Conservation (phyloP, 352 stramenopile genomes). For the Phytophthora nicotianae region DNA sequence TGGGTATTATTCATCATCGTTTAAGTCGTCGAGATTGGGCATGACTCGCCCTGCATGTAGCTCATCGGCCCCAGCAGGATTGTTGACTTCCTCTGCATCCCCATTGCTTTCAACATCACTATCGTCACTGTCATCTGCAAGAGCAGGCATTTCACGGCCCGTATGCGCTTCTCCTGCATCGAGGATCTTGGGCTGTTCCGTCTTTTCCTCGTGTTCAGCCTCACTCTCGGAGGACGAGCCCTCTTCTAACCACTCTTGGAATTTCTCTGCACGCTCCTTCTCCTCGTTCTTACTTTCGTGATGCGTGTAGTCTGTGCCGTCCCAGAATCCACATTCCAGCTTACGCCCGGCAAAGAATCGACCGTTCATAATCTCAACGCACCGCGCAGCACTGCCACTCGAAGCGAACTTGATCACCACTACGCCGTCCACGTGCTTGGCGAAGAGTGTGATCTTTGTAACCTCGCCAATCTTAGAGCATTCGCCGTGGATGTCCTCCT, state of each 20-base stretch:
- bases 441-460: conserved; percentile 95
- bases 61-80: conserved; percentile 9
- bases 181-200: conserved; percentile 3
- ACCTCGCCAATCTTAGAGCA: conserved; percentile 90
- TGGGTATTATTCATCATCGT: conserved; percentile 37
- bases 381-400: conserved; percentile 83
- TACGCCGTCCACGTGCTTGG: conserved; percentile 91
- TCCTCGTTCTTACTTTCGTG: conserved; percentile 77
- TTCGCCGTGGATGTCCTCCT: conserved; percentile 80
- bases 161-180: conserved; percentile 14
- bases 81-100: conserved; percentile 25
- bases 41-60: conserved; percentile 64
- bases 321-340: conserved; percentile 93
- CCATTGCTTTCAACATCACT: conserved; percentile 34
- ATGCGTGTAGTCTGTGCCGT: conserved; percentile 95
- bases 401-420: conserved; percentile 95
- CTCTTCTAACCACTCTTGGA: conserved; percentile 95
- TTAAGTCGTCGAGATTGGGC: conserved; percentile 54
- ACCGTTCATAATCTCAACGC: conserved; percentile 89
- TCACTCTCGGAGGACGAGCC: conserved; percentile 67
- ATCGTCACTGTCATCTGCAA: conserved; percentile 36
- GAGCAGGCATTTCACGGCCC: conserved; percentile 35
- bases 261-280: conserved; percentile 91
- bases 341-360: conserved; percentile 89
- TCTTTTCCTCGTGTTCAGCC: conserved; percentile 35